These are phyloP conservation scores for Curvularia verruculosa DNA, from an alignment of 2,329 filamentous ascomycete species.

Conservation along the genomic window DNA sequence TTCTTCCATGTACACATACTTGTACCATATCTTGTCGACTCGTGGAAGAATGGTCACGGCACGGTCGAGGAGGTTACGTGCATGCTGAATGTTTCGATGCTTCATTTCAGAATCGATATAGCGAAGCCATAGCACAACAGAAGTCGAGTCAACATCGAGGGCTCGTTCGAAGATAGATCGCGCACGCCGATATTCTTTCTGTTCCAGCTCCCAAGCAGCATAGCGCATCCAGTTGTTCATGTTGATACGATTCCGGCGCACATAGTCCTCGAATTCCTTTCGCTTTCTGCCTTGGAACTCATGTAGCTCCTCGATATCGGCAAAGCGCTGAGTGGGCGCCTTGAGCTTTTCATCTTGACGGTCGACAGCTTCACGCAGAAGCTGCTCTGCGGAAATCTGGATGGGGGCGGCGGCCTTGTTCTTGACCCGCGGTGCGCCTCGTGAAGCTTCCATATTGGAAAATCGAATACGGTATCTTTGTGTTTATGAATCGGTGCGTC, in stretches of 20 bases:
- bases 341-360: slow-evolving; percentile 87
- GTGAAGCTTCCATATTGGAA: slow-evolving; percentile 77
- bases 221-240: slow-evolving; percentile 99
- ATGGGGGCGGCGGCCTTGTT: slow-evolving; percentile 90
- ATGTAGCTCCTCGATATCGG: slow-evolving; percentile 95
- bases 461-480: neutral
- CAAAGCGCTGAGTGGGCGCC: slow-evolving; percentile 91
- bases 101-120: slow-evolving; percentile 99
- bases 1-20: slow-evolving; percentile 99
- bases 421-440: slow-evolving; percentile 94
- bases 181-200: slow-evolving; percentile 93
- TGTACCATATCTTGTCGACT: slow-evolving; percentile 98
- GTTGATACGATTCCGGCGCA: slow-evolving; percentile 89
- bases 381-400: slow-evolving; percentile 94
- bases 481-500: neutral
- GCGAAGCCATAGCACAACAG: slow-evolving; percentile 84
- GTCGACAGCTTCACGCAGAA: slow-evolving; percentile 95
- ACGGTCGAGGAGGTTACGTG: slow-evolving; percentile 89
- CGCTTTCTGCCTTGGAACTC: slow-evolving; percentile 96
- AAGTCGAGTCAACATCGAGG: slow-evolving; percentile 87
- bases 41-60: slow-evolving; percentile 91
- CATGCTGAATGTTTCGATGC: slow-evolving; percentile 78
- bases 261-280: slow-evolving; percentile 98
- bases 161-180: slow-evolving; percentile 94
- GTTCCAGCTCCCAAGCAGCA: slow-evolving; percentile 95